A percentile compares a stretch with the other conserved stretches of the same genome.
Evolutionary conservation across 176 grass and related monocot species (phyloP).

Genomic region (barley (Hordeum vulgare)): MorexV3_pseudomolecules_assembly NC_058522.1:578453385-578453884

Average conservation of each 20-base stretch:
- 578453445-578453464: too few species aligned
- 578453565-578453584: background rate
- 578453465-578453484: too few species aligned
- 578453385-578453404: background rate
- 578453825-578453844: background rate
- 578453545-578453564: too few species aligned
- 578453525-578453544: too few species aligned
- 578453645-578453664: background rate
- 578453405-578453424: background rate
- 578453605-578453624: background rate
- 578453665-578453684: background rate
- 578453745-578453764: background rate
- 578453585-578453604: background rate
- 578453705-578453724: background rate
- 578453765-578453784: background rate
- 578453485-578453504: too few species aligned
- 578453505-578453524: too few species aligned
- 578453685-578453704: too few species aligned
- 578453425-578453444: too few species aligned
- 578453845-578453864: background rate
- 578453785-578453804: background rate
- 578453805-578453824: background rate
- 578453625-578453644: background rate
- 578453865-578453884: too few species aligned
- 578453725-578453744: background rate